Conservation (phyloP, 2,329 filamentous ascomycete genomes). For the Aureobasidium mangrovei region DNA sequence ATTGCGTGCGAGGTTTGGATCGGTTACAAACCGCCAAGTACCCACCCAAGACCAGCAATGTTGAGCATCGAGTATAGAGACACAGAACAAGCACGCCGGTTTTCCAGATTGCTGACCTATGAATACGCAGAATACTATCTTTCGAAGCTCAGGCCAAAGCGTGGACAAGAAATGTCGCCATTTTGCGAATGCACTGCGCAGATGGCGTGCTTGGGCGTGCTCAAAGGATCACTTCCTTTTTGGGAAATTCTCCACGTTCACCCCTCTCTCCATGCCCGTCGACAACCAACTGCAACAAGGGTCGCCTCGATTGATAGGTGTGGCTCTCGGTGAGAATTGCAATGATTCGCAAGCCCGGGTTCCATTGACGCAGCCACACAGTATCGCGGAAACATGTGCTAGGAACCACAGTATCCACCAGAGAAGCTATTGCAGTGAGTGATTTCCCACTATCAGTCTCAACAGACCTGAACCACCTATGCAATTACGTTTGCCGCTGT, state of each 20-base stretch:
- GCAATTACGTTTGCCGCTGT: background rate
- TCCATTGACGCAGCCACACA: no score
- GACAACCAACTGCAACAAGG: background rate
- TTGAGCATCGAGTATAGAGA: no score
- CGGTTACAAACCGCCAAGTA: no score
- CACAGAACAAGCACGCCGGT: background rate
- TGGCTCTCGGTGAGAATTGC: background rate
- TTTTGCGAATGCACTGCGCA: conserved; percentile 3
- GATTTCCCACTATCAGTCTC: conserved; percentile 7
- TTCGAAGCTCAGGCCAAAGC: background rate
- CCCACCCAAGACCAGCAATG: no score
- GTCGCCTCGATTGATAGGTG: background rate
- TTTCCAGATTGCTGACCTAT: conserved; percentile 1
- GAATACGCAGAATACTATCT: background rate
- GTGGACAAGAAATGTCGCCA: conserved; percentile 4
- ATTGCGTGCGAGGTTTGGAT: no score
- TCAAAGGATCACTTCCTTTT: conserved; percentile 1
- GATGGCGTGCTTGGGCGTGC: background rate
- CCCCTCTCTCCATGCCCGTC: background rate
- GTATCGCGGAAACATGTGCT: no score
- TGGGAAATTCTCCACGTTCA: conserved; percentile 5
- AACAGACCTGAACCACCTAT: background rate
- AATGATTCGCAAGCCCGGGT: background rate
- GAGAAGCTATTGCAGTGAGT: background rate
- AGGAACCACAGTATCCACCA: no score